A percentile compares a stretch with the other conserved stretches of the same genome.
Evolutionary conservation across 2,329 filamentous ascomycete genomes (phyloP).

Genomic region (Colletotrichum graminicola): DNA sequence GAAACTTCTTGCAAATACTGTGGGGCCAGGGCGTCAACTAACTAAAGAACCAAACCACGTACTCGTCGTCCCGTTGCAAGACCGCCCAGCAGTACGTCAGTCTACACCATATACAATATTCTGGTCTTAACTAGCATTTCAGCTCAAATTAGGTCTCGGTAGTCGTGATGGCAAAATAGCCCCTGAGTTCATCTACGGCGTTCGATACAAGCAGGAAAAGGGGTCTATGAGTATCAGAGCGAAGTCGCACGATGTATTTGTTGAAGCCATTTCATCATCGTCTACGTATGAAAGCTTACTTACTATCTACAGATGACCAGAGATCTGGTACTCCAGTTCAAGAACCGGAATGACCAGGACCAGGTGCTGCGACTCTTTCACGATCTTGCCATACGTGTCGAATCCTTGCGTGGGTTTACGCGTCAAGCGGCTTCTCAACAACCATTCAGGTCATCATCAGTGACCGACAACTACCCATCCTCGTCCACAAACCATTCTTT

Average conservation of each 20-base stretch:
- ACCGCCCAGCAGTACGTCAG: neutral
- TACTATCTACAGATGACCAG: neutral
- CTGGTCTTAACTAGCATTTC: neutral
- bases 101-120: too few relatives aligned
- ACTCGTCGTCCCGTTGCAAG: constrained; percentile 11
- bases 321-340: constrained; percentile 17
- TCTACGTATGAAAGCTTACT: neutral
- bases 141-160: constrained; percentile 19
- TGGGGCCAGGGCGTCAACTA: neutral
- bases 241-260: constrained; percentile 3
- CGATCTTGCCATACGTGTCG: neutral
- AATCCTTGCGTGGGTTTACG: neutral
- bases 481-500: neutral
- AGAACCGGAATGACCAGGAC: constrained; percentile 5
- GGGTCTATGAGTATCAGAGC: constrained; percentile 1
- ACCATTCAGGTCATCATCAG: constrained; percentile 1
- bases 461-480: neutral
- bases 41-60: constrained; percentile 16
- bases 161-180: constrained; percentile 6
- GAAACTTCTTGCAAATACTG: neutral
- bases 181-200: neutral
- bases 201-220: neutral
- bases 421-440: constrained; percentile 6
- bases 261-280: neutral
- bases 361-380: constrained; percentile 10